These are phyloP conservation scores for Osmanthus fragrans DNA, from an alignment of 257 asterid species.

Conservation along the genomic window DNA sequence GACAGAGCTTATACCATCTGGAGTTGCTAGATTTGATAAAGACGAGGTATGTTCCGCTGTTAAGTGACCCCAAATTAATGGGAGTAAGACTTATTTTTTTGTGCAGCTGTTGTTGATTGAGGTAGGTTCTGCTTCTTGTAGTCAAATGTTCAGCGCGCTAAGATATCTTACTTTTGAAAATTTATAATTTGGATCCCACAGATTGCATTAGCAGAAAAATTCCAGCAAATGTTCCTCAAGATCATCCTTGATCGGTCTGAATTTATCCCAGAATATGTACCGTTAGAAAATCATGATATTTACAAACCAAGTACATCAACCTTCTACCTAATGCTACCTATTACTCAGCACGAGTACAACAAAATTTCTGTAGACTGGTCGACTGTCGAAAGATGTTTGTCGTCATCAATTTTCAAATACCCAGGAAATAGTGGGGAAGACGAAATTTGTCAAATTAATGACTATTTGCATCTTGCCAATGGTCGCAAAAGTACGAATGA, in stretches of 20 bases:
- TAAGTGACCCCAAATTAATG: background rate
- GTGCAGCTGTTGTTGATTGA: background rate
- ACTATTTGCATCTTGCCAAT: constrained; percentile 68
- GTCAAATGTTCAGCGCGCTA: constrained; percentile 21
- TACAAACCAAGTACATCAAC: constrained; percentile 52
- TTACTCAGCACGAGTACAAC: constrained; percentile 38
- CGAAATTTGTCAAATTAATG: constrained; percentile 36
- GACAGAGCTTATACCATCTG: constrained; percentile 72
- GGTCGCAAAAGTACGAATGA: constrained; percentile 59
- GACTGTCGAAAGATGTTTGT: constrained; percentile 69
- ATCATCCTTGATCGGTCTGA: constrained; percentile 73
- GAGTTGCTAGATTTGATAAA: constrained; percentile 56
- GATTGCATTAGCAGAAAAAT: constrained; percentile 74
- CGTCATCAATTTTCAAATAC: constrained; percentile 70
- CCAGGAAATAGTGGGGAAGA: constrained; percentile 33
- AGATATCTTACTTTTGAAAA: constrained; percentile 23
- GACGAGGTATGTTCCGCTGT: constrained; percentile 50
- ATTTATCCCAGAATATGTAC: constrained; percentile 60
- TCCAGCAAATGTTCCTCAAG: constrained; percentile 80
- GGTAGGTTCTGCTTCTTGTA: constrained; percentile 20
- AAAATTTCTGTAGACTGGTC: constrained; percentile 81
- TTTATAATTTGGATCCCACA: constrained; percentile 36
- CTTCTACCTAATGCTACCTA: constrained; percentile 80
- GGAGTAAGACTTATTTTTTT: background rate
- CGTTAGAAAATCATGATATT: constrained; percentile 48